phyloP scores from a whole-genome alignment of 73 alveolate genomes.

The Paramecium tetraurelia region DNA sequence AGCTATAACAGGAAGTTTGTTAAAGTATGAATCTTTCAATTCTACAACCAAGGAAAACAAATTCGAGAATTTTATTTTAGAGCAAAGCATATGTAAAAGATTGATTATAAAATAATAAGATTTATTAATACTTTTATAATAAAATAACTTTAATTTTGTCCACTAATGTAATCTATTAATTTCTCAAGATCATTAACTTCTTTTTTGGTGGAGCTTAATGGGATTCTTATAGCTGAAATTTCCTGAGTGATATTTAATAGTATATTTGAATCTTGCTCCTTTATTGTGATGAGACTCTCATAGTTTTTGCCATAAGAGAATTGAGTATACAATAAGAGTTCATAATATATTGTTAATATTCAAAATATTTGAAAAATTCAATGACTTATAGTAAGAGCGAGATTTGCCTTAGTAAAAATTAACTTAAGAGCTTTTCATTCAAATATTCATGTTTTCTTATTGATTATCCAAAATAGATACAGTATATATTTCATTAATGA shows the following conservation, averaged over 20 bases:
- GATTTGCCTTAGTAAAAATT: no score
- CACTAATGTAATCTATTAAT: conserved; percentile 53
- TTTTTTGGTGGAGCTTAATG: no score
- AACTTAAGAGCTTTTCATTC: no score
- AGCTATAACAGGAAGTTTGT: not conserved
- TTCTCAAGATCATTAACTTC: conserved; percentile 45
- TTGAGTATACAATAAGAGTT: no score
- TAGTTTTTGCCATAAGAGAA: no score
- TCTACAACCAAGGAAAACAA: not conserved
- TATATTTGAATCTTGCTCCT: not conserved
- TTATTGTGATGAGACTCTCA: not conserved
- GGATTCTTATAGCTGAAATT: no score
- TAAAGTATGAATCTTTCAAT: not conserved
- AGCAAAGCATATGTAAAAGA: not conserved
- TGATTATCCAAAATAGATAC: no score
- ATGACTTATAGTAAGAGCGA: no score
- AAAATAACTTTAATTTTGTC: not conserved
- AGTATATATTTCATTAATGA: no score
- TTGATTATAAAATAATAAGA: not conserved
- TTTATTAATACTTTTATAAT: not conserved
- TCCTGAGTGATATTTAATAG: not conserved
- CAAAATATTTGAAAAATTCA: no score
- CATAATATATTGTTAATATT: no score
- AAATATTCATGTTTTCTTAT: no score
- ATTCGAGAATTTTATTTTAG: not conserved